phyloP scores from a whole-genome alignment of 768 basidiomycete species.

The Boletus reticulatus region DNA sequence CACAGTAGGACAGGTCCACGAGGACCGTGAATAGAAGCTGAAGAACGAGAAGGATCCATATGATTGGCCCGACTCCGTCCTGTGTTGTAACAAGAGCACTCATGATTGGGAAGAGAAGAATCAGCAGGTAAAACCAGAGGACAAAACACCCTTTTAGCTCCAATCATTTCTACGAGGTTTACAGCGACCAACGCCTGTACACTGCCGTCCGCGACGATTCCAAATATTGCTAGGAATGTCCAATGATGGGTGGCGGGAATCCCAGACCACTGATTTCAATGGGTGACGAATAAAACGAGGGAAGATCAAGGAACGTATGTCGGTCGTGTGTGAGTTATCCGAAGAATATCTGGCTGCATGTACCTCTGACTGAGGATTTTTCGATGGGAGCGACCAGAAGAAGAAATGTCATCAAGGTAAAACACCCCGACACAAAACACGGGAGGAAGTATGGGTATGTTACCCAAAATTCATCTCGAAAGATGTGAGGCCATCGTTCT shows the following conservation, averaged over 20 bases:
- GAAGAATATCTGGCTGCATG: neutral
- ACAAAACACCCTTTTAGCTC: constrained; percentile 41
- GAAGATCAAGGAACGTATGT: constrained; percentile 30
- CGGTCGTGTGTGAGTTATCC: neutral
- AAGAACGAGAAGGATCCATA: constrained; percentile 37
- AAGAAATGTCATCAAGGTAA: constrained; percentile 7
- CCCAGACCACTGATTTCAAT: constrained; percentile 42
- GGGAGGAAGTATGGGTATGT: neutral
- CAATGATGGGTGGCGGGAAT: constrained; percentile 40
- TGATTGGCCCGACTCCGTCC: constrained; percentile 31
- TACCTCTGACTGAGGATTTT: constrained; percentile 4
- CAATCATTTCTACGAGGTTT: constrained; percentile 37
- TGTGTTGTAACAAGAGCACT: constrained; percentile 35
- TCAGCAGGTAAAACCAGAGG: constrained; percentile 36
- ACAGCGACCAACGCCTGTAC: constrained; percentile 43
- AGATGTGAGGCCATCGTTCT: constrained; percentile 50
- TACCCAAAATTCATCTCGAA: constrained; percentile 32
- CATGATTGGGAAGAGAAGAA: constrained; percentile 44
- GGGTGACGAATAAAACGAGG: constrained; percentile 45
- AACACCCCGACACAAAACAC: constrained; percentile 12
- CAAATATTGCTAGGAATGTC: constrained; percentile 37
- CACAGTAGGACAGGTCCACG: constrained; percentile 44
- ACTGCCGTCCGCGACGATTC: constrained; percentile 35
- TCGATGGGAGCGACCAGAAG: constrained; percentile 23
- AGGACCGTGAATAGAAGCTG: constrained; percentile 30